phyloP scores from a whole-genome alignment of 2,329 filamentous ascomycete species.

The Cladosporium sp. region DNA sequence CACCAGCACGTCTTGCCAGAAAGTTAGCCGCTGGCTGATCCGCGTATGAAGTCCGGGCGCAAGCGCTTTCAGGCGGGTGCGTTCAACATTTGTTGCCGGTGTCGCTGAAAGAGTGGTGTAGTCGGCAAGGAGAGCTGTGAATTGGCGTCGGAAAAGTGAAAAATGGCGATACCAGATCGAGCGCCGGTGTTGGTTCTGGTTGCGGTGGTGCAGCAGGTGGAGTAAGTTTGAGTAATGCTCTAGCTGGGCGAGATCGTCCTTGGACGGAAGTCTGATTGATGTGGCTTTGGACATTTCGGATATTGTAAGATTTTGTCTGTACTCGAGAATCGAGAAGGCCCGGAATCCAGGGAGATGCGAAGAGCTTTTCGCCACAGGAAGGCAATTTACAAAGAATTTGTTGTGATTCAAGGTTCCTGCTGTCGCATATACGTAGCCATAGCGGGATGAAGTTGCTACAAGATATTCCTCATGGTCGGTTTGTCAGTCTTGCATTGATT shows the following conservation, averaged over 20 bases:
- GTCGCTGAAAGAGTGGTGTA: conserved; percentile 20
- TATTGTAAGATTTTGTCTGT: too few relatives aligned
- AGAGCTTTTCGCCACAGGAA: too few relatives aligned
- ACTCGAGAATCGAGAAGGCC: too few relatives aligned
- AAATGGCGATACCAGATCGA: conserved; percentile 79
- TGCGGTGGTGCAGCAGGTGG: conserved; percentile 71
- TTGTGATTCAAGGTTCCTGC: too few relatives aligned
- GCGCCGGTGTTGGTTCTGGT: conserved; percentile 84
- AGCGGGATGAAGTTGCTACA: too few relatives aligned
- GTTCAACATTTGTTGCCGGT: conserved; percentile 27
- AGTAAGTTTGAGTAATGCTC: conserved; percentile 53
- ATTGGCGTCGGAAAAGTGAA: conserved; percentile 64
- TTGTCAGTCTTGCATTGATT: too few relatives aligned
- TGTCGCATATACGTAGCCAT: too few relatives aligned
- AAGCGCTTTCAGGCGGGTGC: conserved; percentile 20
- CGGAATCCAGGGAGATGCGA: too few relatives aligned
- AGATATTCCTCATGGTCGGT: too few relatives aligned
- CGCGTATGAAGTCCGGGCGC: not conserved
- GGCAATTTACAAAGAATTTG: too few relatives aligned
- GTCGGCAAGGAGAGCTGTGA: conserved; percentile 50
- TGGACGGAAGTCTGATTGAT: not conserved
- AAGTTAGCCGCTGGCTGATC: conserved; percentile 31
- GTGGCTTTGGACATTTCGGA: not conserved
- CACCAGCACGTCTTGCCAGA: conserved; percentile 37
- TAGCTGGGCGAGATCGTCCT: conserved; percentile 4